Evolutionary conservation across 106 monocot species (phyloP).

Genomic region (Apostasia ramifera): DNA sequence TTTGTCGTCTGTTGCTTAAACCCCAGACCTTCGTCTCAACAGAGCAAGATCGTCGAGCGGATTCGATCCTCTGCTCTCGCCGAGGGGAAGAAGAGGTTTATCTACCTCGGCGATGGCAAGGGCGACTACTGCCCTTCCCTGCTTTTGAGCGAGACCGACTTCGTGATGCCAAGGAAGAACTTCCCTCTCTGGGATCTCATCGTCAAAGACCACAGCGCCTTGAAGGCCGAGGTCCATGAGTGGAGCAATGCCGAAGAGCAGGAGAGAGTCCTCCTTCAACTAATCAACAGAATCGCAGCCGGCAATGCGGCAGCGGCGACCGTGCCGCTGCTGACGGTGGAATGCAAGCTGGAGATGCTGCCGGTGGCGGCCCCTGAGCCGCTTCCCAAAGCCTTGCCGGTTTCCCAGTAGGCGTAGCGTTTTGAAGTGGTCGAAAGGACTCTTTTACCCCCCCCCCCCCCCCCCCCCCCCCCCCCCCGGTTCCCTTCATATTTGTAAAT

Average conservation of each 20-base stretch:
- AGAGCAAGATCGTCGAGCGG: conserved; percentile 46
- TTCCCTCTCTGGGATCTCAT: conserved; percentile 61
- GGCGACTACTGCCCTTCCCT: conserved; percentile 67
- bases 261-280: conserved; percentile 24
- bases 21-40: not conserved
- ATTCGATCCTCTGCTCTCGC: conserved; percentile 9
- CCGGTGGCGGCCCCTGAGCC: conserved; percentile 19
- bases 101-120: conserved; percentile 67
- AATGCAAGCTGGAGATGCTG: conserved; percentile 32
- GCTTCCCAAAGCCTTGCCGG: conserved; percentile 23
- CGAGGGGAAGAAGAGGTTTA: conserved; percentile 37
- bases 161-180: conserved; percentile 56
- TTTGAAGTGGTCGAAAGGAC: too few relatives aligned
- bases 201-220: conserved; percentile 1
- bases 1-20: not conserved
- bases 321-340: conserved; percentile 6
- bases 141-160: conserved; percentile 26
- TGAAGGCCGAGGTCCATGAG: conserved; percentile 43
- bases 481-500: too few relatives aligned
- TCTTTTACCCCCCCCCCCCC: too few relatives aligned
- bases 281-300: conserved; percentile 12
- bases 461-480: too few relatives aligned
- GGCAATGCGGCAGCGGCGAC: not conserved
- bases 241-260: conserved; percentile 45
- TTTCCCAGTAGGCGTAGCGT: conserved; percentile 26